Base-by-base conservation (phyloP, 2,329 filamentous ascomycete species). In the Aspergillus fumigatus region DNA sequence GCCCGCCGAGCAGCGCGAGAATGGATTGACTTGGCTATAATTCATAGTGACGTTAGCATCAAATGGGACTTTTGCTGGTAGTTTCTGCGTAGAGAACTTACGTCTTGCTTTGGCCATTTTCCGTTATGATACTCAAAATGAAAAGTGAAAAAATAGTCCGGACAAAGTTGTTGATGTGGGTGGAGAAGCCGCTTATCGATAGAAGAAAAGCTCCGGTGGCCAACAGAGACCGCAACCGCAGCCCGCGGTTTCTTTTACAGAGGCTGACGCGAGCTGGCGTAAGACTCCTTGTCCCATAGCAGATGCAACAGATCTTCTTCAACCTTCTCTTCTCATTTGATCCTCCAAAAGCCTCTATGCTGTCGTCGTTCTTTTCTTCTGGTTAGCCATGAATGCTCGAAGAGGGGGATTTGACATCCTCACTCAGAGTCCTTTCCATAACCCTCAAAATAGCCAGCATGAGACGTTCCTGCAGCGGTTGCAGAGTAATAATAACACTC, bases 1-100 rank as follows among this genome's bases (percentile, higher is more conserved):
- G 78, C 83, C 63, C 84, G 79, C 61, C 83, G 80, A 40, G 82
- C 82, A 54, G 84, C 83, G 55, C 84, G 82, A 51, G 84, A 85
- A 66, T 82, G 82, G 17, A 77, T 62, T 2, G 82, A 81, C 50
- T 78, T 74, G 57, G 77, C 82, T 85, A 50, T 47, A 38, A 38
- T 17, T 17, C 32, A 17, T 4, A 23, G 21, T 25, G 21, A 23
- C 1, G 17, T 23, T 47, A 14, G 23, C 21, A 26, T 47, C 23
- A 47, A 23, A 6, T 62, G 58, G 61, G 62, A 52, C 21, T 48
- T 38, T 26, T 2, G 8, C 29, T 5, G 11, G 7, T 54, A 45
- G 9, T 48, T 17, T 3, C 32, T 17, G 25, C 35, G 11, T 26
- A 21, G 26, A 38, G 6, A 19, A 67, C 67, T 67, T 61, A 67